Evolutionary conservation across 768 basidiomycete genomes (phyloP), one percentile per base, ranked within the genome.

Genomic region (Lepiota venenata): DNA sequence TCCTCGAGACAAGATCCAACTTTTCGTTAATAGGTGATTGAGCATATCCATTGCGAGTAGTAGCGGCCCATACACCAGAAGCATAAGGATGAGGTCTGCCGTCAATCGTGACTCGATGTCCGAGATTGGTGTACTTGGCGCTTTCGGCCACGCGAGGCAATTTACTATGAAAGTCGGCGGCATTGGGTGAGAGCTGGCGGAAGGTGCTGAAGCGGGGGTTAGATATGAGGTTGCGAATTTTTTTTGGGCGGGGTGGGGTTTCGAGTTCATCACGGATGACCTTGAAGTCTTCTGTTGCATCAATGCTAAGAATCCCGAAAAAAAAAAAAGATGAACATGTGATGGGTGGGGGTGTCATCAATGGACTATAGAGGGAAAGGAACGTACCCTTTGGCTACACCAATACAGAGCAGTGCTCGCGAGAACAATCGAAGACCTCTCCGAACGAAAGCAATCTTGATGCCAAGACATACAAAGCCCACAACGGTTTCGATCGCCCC

Each of bases 301-400:
- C 84, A 20, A 83, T 62, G 7, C 85, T 85, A 21, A 2, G 11
- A n/a, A n/a, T n/a, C n/a, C n/a, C n/a, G n/a, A n/a, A n/a, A n/a
- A n/a, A n/a, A n/a, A n/a, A n/a, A n/a, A n/a, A n/a, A 32, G 10
- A 27, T 16, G 16, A 20, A 29, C 8, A 21, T 42, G 12, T 29
- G 1, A n/a, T 39, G 10, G 38, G 14, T 12, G 18, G n/a, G n/a
- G n/a, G 3, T 16, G 45, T 12, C 3, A 10, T 32, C 32, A 11
- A 2, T 12, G n/a, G 15, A n/a, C 18, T 22, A 12, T 22, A 27
- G 32, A 21, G 53, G 18, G 36, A 6, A 25, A 20, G 29, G 32
- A 1, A 67, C 82, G 52, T 56, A 89, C 89, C 89, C 88, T 71
- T 84, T 84, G 25, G 82, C 68, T 18, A 84, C 58, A 15, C 89